Conservation (phyloP, 345 rosid species). For the Lumnitzera racemosa region DNA sequence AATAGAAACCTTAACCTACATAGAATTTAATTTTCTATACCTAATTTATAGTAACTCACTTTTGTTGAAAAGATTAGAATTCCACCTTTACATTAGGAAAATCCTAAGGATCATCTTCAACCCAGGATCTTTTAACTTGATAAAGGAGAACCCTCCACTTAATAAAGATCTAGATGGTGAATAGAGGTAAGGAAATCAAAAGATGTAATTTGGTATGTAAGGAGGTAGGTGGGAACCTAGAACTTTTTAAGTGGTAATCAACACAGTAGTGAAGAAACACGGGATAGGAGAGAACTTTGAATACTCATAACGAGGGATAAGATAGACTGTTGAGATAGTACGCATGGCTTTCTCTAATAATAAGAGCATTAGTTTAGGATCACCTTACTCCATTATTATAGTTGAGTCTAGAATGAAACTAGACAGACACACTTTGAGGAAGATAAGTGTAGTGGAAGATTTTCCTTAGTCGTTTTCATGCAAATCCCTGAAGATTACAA, state of each 20-base stretch:
- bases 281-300: slow-evolving; percentile 28
- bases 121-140: slow-evolving; percentile 76
- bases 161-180: slow-evolving; percentile 39
- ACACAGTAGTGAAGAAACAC: slow-evolving; percentile 80
- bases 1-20: too few relatives aligned
- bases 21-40: neutral
- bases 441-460: slow-evolving; percentile 45
- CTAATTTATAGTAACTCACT: slow-evolving; percentile 63
- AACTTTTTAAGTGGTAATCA: slow-evolving; percentile 87
- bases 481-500: slow-evolving; percentile 48
- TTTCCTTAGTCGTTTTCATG: slow-evolving; percentile 56
- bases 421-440: slow-evolving; percentile 70
- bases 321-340: slow-evolving; percentile 22
- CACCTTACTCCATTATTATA: neutral
- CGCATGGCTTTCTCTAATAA: neutral
- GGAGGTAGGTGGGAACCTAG: slow-evolving; percentile 58
- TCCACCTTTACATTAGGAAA: slow-evolving; percentile 39
- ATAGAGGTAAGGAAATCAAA: slow-evolving; percentile 42
- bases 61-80: slow-evolving; percentile 42
- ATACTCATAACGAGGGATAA: slow-evolving; percentile 60
- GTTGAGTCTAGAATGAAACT: slow-evolving; percentile 45
- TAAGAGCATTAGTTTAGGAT: too few relatives aligned
- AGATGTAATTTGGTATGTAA: slow-evolving; percentile 34
- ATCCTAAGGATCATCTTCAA: slow-evolving; percentile 58
- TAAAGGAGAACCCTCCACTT: slow-evolving; percentile 38